Base-by-base conservation (phyloP, 345 rosid species). In the Moricandia moricandioides region DNA sequence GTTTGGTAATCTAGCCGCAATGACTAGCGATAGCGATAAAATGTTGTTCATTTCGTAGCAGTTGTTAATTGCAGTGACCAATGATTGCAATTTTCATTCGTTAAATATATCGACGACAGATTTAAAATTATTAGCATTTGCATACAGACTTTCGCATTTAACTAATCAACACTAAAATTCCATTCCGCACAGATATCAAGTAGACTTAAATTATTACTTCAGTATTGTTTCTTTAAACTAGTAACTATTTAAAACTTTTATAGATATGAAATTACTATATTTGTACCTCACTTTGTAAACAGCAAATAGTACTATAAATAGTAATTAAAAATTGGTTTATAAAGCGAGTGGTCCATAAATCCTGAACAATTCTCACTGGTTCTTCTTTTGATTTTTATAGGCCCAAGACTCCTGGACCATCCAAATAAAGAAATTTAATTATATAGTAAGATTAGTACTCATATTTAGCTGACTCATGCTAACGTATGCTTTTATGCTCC, bases 391-490 rank as follows among this genome's bases (percentile, higher is more conserved):
- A 74, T 49, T 75, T 60, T 45, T 67, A 49, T 35, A 60, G 51
- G 62, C 69, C 69, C 79, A 51, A 68, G 68, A 75, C 62, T 61
- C 49, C 31, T 43, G 68, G 73, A 75, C 73, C 73, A 67, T 62
- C 55, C 54, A 57, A 45, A 24, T 67, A 58, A 74, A 58, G 26
- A 74, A 74, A 43, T 8, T 13, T 18, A 3, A n/a, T 47, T 55
- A 12, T 27, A 40, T 40, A 62, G n/a, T 30, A 30, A 51, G 34
- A 43, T 30, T 4, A 9, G 43, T 59, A 39, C 26, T 57, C 12
- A 27, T 8, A 71, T 30, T 1, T 30, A 30, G 29, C 60, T 62
- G 62, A 72, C 62, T 62, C 69, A 72, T 63, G 51, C 34, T 62
- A 34, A 30, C 33, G 33, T 30, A 6, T 30, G 33, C 33, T 30